These are phyloP conservation scores for Fennellomyces sp. DNA, from an alignment of 371 early-diverging fungal species.

Conservation along the genomic window DNA sequence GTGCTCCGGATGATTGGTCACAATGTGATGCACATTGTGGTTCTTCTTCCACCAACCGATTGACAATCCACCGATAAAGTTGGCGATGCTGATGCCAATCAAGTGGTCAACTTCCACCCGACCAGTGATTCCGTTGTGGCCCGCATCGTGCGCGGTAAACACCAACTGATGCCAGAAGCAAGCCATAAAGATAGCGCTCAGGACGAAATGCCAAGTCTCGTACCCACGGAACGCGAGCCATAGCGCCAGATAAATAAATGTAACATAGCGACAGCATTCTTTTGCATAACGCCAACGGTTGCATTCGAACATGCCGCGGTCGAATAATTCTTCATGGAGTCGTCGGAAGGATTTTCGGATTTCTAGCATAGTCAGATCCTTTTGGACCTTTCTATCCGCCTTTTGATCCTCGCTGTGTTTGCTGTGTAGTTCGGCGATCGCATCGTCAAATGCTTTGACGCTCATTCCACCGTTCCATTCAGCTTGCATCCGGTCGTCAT, in stretches of 20 bases:
- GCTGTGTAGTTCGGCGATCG: conserved; percentile 30
- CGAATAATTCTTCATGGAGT: conserved; percentile 66
- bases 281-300: conserved; percentile 77
- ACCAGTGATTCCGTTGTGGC: conserved; percentile 91
- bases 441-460: conserved; percentile 35
- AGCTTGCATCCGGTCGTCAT: conserved; percentile 9
- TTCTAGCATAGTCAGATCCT: conserved; percentile 41
- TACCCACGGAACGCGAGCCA: conserved; percentile 71
- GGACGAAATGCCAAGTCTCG: conserved; percentile 59
- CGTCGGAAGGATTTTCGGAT: conserved; percentile 61
- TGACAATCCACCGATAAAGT: conserved; percentile 86
- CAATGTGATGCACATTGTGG: conserved; percentile 95
- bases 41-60: conserved; percentile 97
- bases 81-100: conserved; percentile 82
- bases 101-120: conserved; percentile 72
- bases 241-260: conserved; percentile 60
- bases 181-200: conserved; percentile 66
- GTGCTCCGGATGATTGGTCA: conserved; percentile 88
- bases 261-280: conserved; percentile 72
- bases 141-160: conserved; percentile 94
- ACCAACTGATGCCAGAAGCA: conserved; percentile 93
- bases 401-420: conserved; percentile 25
- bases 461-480: conserved; percentile 38
- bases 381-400: conserved; percentile 9
- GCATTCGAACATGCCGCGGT: conserved; percentile 72